A percentile compares a stretch with the other conserved stretches of the same genome.
Evolutionary conservation across 2,329 filamentous ascomycete species (phyloP).

Genomic region (Pseudogymnoascus sp.): DNA sequence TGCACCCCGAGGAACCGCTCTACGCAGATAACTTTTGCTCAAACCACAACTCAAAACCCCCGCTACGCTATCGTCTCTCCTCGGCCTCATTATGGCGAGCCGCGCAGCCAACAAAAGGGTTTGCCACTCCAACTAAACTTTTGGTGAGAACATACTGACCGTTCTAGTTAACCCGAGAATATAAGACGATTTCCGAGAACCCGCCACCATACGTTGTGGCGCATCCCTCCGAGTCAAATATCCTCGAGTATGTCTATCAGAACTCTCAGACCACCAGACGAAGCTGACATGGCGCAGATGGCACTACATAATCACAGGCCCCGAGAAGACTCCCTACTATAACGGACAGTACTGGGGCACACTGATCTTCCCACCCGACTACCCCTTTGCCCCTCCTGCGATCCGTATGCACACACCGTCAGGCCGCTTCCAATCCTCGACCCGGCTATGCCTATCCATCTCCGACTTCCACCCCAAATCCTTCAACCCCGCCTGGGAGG

Average conservation of each 20-base stretch:
- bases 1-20: not conserved
- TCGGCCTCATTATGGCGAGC: slow-evolving; percentile 50
- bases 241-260: slow-evolving; percentile 61
- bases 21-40: not conserved
- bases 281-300: slow-evolving; percentile 44
- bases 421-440: slow-evolving; percentile 88
- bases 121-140: slow-evolving; percentile 23
- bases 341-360: slow-evolving; percentile 98
- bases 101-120: slow-evolving; percentile 66
- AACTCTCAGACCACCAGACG: not conserved
- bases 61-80: slow-evolving; percentile 13
- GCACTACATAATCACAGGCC: slow-evolving; percentile 94
- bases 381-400: slow-evolving; percentile 91
- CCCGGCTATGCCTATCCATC: slow-evolving; percentile 87
- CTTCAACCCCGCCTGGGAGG: slow-evolving; percentile 98
- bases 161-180: slow-evolving; percentile 50
- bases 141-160: slow-evolving; percentile 18
- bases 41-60: not conserved
- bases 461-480: slow-evolving; percentile 96
- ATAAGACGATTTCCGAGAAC: slow-evolving; percentile 58
- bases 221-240: slow-evolving; percentile 84
- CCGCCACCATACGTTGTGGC: slow-evolving; percentile 84
- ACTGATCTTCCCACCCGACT: slow-evolving; percentile 88
- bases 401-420: slow-evolving; percentile 99
- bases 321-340: slow-evolving; percentile 87